Evolutionary conservation across 228 moss, liverwort and hornwort species (phyloP), one percentile per base, ranked within the genome.

Genomic region (Sphagnum magellanicum): DNA sequence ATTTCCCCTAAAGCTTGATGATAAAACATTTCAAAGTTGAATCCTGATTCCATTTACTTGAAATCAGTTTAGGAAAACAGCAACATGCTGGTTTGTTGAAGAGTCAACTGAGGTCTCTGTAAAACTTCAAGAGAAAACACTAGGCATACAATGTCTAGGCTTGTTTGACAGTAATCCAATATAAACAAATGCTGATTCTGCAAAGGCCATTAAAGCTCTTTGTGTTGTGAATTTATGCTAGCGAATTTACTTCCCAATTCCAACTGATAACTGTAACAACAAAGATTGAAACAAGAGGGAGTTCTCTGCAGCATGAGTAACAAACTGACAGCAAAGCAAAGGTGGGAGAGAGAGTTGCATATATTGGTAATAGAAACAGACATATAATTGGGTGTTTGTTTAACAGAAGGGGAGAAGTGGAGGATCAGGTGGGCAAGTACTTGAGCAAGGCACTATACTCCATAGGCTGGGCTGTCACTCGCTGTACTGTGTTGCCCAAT

Each of bases 341-440:
- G 32, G 32, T 32, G 32, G 32, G 32, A 32, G 32, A 32, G 32
- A 32, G 32, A 32, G 32, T 32, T 32, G 32, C 32, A 32, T 32
- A 16, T 12, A 16, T 4, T 9, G 5, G 32, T 16, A 51, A 9
- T 5, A 50, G 64, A 64, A 64, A 14, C 11, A 49, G 9, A 12
- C 49, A 13, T 64, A 9, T 32, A 32, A 32, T 32, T 32, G 49
- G 64, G 64, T 8, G 10, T 12, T 49, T 64, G 50, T 64, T 6
- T 50, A 64, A 65, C 79, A 79, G 79, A 67, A 67, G 79, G 61
- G 79, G 79, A 52, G 79, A 79, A 50, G 71, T 74, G 48, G 79
- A 79, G 60, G 79, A 79, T 53, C 65, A 48, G 7, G 51, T 79
- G 74, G 74, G 79, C 6, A 67, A 53, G 50, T 73, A 79, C 32